A percentile compares a stretch with the other conserved stretches of the same genome.
Conservation (phyloP, 345 rosid genomes). For the Arabidopsis suecica region DNA sequence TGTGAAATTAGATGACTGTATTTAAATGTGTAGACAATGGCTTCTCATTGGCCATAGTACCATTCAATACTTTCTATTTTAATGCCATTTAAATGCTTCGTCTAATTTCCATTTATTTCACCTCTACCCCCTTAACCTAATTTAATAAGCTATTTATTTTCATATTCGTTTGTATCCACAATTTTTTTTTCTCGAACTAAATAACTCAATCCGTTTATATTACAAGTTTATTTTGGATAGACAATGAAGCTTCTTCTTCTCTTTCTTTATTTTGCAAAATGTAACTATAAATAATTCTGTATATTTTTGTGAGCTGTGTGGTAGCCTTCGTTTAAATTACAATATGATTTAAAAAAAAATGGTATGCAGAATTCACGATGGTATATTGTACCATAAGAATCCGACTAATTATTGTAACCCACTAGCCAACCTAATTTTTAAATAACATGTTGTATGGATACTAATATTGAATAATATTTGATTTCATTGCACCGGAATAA, state of each 20-base stretch:
- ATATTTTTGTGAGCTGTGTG: conserved; percentile 7
- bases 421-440: conserved; percentile 26
- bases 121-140: conserved; percentile 40
- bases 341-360: background rate
- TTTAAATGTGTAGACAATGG: conserved; percentile 36
- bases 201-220: background rate
- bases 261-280: background rate
- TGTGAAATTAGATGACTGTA: conserved; percentile 17
- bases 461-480: conserved; percentile 15
- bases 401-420: conserved; percentile 43
- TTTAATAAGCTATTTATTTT: conserved; percentile 30
- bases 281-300: background rate
- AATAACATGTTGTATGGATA: conserved; percentile 17
- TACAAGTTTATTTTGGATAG: background rate
- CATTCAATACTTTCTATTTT: conserved; percentile 31
- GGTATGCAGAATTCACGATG: conserved; percentile 20
- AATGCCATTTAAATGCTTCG: conserved; percentile 27
- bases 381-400: conserved; percentile 17
- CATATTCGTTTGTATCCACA: conserved; percentile 15
- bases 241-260: background rate
- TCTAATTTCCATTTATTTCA: conserved; percentile 37
- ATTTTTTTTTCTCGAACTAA: background rate
- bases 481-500: conserved; percentile 23
- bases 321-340: background rate
- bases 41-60: conserved; percentile 26